Conservation (phyloP, 768 basidiomycete species). For the Neoboletus brunneissimus region DNA sequence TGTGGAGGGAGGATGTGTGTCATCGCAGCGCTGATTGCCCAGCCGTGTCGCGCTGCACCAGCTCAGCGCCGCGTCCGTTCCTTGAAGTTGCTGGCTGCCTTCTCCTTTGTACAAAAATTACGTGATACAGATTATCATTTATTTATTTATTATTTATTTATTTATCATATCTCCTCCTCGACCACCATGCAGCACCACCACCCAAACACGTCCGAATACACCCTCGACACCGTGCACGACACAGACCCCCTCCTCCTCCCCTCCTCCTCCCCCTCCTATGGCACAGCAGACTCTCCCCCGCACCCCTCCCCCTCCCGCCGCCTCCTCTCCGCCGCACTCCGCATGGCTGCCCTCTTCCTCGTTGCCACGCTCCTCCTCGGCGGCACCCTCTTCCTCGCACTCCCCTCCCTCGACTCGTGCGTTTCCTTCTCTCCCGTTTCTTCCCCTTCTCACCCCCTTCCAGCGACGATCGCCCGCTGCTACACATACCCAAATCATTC, state of each 20-base stretch:
- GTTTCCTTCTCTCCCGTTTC: constrained; percentile 30
- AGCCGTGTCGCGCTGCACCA: neutral
- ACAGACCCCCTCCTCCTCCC: constrained; percentile 33
- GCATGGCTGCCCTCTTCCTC: constrained; percentile 78
- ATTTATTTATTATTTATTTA: neutral
- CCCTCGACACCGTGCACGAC: constrained; percentile 56
- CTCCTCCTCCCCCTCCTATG: constrained; percentile 42
- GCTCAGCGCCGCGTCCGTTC: constrained; percentile 5
- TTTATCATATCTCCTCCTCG: neutral
- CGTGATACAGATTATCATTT: constrained; percentile 8
- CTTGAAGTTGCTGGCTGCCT: too few relatives aligned
- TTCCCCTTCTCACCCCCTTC: constrained; percentile 6
- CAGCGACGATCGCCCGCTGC: constrained; percentile 70
- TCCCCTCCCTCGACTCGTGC: constrained; percentile 77
- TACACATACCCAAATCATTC: constrained; percentile 88
- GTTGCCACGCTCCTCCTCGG: constrained; percentile 68
- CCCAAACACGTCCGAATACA: constrained; percentile 52
- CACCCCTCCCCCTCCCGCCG: constrained; percentile 49
- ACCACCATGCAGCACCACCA: constrained; percentile 24
- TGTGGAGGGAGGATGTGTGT: constrained; percentile 49
- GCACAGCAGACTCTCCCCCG: constrained; percentile 41
- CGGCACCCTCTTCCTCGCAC: constrained; percentile 73
- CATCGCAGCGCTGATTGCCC: constrained; percentile 33
- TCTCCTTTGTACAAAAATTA: constrained; percentile 25
- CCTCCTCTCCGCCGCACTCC: constrained; percentile 76